Percentiles rank a stretch among this genome's conserved stretches.
Conservation (phyloP, 352 stramenopile species). For the Phytopythium sindhum region DNA sequence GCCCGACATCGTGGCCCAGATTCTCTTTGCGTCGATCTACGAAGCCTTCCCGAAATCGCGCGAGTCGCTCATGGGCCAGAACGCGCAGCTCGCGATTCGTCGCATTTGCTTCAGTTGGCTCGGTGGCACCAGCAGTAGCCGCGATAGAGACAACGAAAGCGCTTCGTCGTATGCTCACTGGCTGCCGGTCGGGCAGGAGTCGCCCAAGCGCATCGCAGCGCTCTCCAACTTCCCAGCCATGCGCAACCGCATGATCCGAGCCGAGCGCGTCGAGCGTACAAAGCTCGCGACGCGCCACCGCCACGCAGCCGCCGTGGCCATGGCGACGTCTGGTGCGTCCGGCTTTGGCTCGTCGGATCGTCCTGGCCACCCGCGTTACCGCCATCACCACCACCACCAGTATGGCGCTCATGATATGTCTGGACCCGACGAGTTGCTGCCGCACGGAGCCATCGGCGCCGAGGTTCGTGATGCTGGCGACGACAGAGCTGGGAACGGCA, state of each 20-base stretch:
- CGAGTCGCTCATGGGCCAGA: conserved; percentile 32
- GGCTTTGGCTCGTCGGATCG: not conserved
- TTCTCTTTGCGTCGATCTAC: conserved; percentile 63
- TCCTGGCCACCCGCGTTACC: not conserved
- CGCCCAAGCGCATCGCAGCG: conserved; percentile 50
- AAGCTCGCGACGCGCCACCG: conserved; percentile 51
- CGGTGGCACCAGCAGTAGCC: conserved; percentile 39
- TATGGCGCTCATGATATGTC: not conserved
- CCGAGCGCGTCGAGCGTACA: conserved; percentile 58
- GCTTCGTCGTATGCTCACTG: conserved; percentile 29
- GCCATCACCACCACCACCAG: conserved; percentile 4
- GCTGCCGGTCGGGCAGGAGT: conserved; percentile 52
- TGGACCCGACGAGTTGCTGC: not conserved
- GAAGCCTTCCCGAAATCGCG: conserved; percentile 70
- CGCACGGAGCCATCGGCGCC: not conserved
- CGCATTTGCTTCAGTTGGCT: conserved; percentile 63
- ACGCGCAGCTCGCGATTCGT: conserved; percentile 37
- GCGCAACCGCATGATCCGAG: conserved; percentile 59
- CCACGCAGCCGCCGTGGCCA: conserved; percentile 21
- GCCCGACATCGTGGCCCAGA: conserved; percentile 54
- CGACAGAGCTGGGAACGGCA: not conserved
- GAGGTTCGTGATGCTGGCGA: not conserved
- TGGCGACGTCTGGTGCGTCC: not conserved
- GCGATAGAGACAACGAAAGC: not conserved
- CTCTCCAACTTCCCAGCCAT: conserved; percentile 65